Base-by-base conservation (phyloP, 805 yeast species). In the Saccharomycopsis sp. region DNA sequence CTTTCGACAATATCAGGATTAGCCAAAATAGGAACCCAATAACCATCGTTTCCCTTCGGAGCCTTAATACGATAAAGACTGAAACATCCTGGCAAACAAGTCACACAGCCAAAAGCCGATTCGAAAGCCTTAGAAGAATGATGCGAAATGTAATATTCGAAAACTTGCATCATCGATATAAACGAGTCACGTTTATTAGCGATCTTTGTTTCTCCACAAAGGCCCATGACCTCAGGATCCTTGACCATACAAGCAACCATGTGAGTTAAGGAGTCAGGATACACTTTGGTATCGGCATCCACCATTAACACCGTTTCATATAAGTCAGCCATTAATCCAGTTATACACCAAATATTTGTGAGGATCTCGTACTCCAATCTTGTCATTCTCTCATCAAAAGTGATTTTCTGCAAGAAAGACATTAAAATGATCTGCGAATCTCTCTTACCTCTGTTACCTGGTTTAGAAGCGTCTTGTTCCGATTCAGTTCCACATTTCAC, bases 401-500 rank as follows among this genome's bases (percentile, higher is more conserved):
- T 89, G 19, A 91, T 80, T 65, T 84, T 86, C 72, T 91, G 97
- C 67, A 91, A 77, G 72, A 91, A 91, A 0, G 93, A 85, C 97
- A 91, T 91, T 66, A 91, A 75, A 62, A 91, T 85, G 60, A 91
- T 85, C 71, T 91, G 97, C 22, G 97, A 89, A 69, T 91, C 97
- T 74, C 97, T 87, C 72, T 91, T 91, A 73, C 97, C 97, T 78
- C 97, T 85, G 70, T 91, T 91, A 64, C 97, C 97, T 2, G 97
- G 96, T 68, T 85, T 86, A 1, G 85, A 75, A 2, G 85, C 76
- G 14, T 79, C 78, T 35, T 82, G 84, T 70, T 90, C 97, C 22
- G 78, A 84, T 12, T 90, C 89, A 0, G 96, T 86, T 61, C 97
- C 97, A 72, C 96, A 87, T 70, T 91, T 91, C 34, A 89, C 96